Base-by-base conservation (phyloP, 2,329 filamentous ascomycete species). In the Penicillium corylophilum region DNA sequence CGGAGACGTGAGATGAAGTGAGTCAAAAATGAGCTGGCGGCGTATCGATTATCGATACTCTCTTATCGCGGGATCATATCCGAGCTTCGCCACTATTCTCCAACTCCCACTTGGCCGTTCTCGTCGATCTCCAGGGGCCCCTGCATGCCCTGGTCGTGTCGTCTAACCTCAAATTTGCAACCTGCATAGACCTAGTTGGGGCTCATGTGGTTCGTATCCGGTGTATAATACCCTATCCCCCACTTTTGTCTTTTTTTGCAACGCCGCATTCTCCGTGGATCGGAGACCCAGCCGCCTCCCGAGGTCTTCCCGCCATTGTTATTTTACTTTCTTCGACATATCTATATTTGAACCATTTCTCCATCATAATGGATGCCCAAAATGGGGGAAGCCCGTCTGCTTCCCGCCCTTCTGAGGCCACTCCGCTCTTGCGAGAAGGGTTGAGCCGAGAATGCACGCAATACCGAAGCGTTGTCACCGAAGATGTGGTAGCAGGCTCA, bases 381-480 rank as follows among this genome's bases (percentile, higher is more conserved):
- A 29, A 48, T 41, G n/a, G 22, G 35, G 31, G 29, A 42, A 28
- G 35, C 41, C 24, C 18, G 31, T 44, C 39, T 12, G 24, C 5
- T 45, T 16, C 16, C 24, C 15, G 31, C n/a, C 29, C 48, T 20
- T 60, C 56, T 1, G 61, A 64, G 48, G 49, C 46, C 29, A 59
- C 60, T 51, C 57, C 59, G 29, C 57, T 63, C 13, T 43, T 61
- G 33, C 53, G 42, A 33, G 26, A 53, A 33, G 39, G 50, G 15
- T 38, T 49, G 10, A 46, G 16, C 43, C 22, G 24, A 13, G 54
- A 51, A 46, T 45, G 41, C n/a, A 52, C 42, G 18, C 48, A 51
- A 20, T 51, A 56, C 46, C 39, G 31, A 35, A 52, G 53, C 26
- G 22, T 50, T 33, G 31, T 13, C 23, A 46, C 18, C 9, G 36